A percentile compares a stretch with the other conserved stretches of the same genome.
Conservation (phyloP, 2,329 filamentous ascomycete genomes). For the Aureobasidium sp. region DNA sequence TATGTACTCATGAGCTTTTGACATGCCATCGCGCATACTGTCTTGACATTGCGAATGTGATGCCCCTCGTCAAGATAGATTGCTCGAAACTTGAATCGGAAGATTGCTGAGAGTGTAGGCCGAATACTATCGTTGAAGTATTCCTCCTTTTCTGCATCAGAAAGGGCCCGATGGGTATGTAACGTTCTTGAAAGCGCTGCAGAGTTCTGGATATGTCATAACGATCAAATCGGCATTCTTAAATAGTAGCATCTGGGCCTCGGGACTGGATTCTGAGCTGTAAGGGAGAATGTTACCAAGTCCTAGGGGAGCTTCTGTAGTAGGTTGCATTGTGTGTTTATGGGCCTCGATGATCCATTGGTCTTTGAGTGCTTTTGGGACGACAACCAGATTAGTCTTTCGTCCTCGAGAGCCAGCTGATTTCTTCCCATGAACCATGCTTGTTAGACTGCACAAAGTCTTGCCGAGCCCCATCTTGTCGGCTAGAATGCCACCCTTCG, state of each 20-base stretch:
- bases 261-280: neutral
- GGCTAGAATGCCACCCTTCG: neutral
- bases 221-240: neutral
- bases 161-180: neutral
- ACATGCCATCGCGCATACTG: neutral
- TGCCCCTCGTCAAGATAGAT: neutral
- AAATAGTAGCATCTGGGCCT: neutral
- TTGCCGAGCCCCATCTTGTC: neutral
- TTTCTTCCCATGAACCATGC: neutral
- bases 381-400: neutral
- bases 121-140: neutral
- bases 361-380: neutral
- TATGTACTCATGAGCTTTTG: neutral
- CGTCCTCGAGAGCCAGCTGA: neutral
- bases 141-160: neutral
- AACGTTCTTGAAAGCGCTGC: neutral
- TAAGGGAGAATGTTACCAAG: neutral
- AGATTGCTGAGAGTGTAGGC: neutral
- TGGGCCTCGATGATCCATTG: neutral
- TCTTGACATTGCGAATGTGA: neutral
- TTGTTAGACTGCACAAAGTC: neutral
- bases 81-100: neutral
- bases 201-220: neutral
- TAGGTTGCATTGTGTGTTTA: neutral
- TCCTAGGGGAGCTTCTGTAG: neutral